Conservation (phyloP, 257 asterid species). For the Paulownia fortunei region DNA sequence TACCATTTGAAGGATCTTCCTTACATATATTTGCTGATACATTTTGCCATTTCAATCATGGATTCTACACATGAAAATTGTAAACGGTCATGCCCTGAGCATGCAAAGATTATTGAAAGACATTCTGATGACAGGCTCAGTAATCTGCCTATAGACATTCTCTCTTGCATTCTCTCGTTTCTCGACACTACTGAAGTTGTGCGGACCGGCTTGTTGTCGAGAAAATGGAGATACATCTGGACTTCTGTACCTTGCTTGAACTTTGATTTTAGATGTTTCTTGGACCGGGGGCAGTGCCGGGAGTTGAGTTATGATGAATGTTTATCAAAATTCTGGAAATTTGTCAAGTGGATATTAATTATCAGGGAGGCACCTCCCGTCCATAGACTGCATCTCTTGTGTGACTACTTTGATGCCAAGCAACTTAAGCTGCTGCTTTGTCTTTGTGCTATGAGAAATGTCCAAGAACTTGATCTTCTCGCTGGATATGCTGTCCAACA, state of each 20-base stretch:
- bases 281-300: not conserved
- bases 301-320: not conserved
- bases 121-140: constrained; percentile 16
- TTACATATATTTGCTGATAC: not conserved
- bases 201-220: constrained; percentile 23
- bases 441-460: constrained; percentile 12
- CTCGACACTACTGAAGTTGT: constrained; percentile 18
- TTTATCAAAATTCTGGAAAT: constrained; percentile 20
- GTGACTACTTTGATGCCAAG: not conserved
- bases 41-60: constrained; percentile 19
- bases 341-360: constrained; percentile 14
- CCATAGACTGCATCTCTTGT: not conserved
- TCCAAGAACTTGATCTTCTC: constrained; percentile 19
- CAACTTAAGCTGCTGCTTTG: constrained; percentile 21
- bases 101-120: not conserved
- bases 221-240: constrained; percentile 28
- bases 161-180: constrained; percentile 25
- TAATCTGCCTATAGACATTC: constrained; percentile 30
- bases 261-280: constrained; percentile 21
- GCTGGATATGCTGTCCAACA: not conserved
- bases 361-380: constrained; percentile 11
- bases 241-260: constrained; percentile 21
- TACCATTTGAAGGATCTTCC: constrained; percentile 7
- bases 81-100: not conserved
- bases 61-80: not conserved